Conservation (phyloP, 2,329 filamentous ascomycete species). For the Aspergillus fijiensis region DNA sequence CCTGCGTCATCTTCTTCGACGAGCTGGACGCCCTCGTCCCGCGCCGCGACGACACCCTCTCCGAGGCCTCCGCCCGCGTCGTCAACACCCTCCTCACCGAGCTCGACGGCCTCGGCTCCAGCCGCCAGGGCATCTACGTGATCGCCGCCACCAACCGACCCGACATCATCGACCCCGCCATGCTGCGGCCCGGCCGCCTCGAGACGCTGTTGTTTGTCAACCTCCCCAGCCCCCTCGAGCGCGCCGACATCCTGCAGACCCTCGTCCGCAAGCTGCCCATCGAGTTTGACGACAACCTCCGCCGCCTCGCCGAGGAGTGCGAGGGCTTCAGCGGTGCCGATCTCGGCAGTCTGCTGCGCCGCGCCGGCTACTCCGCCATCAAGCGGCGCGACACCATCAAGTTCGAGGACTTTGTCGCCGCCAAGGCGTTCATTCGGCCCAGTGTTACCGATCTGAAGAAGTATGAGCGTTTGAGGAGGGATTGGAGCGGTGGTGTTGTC, state of each 20-base stretch:
- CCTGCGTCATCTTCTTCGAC: slow-evolving; percentile 97
- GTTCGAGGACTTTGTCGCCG: slow-evolving; percentile 44
- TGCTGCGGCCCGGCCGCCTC: slow-evolving; percentile 86
- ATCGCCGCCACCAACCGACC: slow-evolving; percentile 93
- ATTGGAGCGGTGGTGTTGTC: slow-evolving; percentile 45
- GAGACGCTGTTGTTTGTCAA: slow-evolving; percentile 89
- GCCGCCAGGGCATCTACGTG: slow-evolving; percentile 83
- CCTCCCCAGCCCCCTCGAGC: slow-evolving; percentile 72
- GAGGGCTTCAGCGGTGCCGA: slow-evolving; percentile 74
- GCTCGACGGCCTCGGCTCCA: slow-evolving; percentile 75
- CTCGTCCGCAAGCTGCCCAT: slow-evolving; percentile 54
- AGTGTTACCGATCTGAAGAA: slow-evolving; percentile 59
- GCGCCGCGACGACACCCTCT: slow-evolving; percentile 72
- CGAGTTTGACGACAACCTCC: slow-evolving; percentile 56
- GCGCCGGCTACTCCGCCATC: slow-evolving; percentile 60
- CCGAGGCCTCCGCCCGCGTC: slow-evolving; percentile 81
- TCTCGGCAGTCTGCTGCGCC: slow-evolving; percentile 57
- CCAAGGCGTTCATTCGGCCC: slow-evolving; percentile 42
- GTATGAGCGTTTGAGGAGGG: slow-evolving; percentile 56
- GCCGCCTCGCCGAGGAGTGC: slow-evolving; percentile 69
- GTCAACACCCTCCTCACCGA: slow-evolving; percentile 95
- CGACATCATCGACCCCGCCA: slow-evolving; percentile 94
- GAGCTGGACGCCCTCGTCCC: slow-evolving; percentile 93
- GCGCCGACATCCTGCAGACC: slow-evolving; percentile 81
- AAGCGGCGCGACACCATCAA: slow-evolving; percentile 50